Conservation (phyloP, 208 protist species). For the Crithidia sp. region DNA sequence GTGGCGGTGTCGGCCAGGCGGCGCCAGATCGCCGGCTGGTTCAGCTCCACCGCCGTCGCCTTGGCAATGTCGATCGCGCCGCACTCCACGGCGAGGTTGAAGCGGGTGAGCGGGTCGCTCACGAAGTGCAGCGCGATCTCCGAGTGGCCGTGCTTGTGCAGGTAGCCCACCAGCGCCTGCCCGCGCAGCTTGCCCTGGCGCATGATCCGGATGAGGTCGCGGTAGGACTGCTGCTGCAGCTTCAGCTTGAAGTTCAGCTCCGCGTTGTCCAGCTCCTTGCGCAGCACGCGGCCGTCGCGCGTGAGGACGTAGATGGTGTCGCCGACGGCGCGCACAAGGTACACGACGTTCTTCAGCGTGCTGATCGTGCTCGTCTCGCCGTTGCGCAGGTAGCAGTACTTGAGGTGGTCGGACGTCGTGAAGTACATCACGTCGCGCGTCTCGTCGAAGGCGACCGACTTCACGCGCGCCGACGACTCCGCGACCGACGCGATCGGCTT, state of each 20-base stretch:
- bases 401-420: slow-evolving; percentile 98
- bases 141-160: slow-evolving; percentile 98
- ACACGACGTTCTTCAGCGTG: slow-evolving; percentile 96
- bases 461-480: slow-evolving; percentile 95
- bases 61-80: slow-evolving; percentile 96
- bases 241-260: slow-evolving; percentile 98
- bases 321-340: slow-evolving; percentile 92
- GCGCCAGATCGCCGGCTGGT: slow-evolving; percentile 93
- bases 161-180: slow-evolving; percentile 98
- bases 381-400: slow-evolving; percentile 94
- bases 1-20: slow-evolving; percentile 93
- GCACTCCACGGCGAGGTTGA: slow-evolving; percentile 98
- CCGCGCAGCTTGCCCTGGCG: slow-evolving; percentile 91
- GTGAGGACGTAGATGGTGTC: slow-evolving; percentile 93
- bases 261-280: slow-evolving; percentile 91
- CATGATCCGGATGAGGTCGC: slow-evolving; percentile 96
- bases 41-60: slow-evolving; percentile 90
- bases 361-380: slow-evolving; percentile 98
- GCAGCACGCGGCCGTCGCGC: slow-evolving; percentile 87
- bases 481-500: slow-evolving; percentile 89
- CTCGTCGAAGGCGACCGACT: slow-evolving; percentile 93
- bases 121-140: slow-evolving; percentile 99
- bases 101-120: slow-evolving; percentile 95
- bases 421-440: slow-evolving; percentile 97
- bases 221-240: slow-evolving; percentile 92